Evolutionary conservation across 352 stramenopile species (phyloP).

Genomic region (Elongisporangium anandrum): DNA sequence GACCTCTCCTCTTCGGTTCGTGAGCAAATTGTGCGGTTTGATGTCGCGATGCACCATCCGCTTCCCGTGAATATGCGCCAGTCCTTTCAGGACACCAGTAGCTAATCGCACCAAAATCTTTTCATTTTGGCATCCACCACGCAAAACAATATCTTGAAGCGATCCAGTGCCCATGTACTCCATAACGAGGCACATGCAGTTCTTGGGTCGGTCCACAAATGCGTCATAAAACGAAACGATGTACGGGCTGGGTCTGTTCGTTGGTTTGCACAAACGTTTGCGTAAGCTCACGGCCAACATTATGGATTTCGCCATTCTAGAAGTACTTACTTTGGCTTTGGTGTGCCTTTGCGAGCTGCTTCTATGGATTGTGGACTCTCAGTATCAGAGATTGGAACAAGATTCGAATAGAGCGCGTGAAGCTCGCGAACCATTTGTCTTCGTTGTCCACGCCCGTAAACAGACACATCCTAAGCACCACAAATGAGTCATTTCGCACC

Average conservation of each 20-base stretch:
- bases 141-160: slow-evolving; percentile 86
- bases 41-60: slow-evolving; percentile 91
- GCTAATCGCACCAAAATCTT: slow-evolving; percentile 73
- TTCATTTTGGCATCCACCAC: slow-evolving; percentile 80
- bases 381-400: slow-evolving; percentile 67
- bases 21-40: slow-evolving; percentile 89
- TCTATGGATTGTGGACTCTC: slow-evolving; percentile 19
- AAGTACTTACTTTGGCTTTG: slow-evolving; percentile 34
- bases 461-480: slow-evolving; percentile 62
- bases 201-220: slow-evolving; percentile 87
- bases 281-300: neutral
- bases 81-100: slow-evolving; percentile 62
- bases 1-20: slow-evolving; percentile 80
- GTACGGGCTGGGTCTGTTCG: slow-evolving; percentile 67
- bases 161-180: slow-evolving; percentile 92
- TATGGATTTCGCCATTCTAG: neutral
- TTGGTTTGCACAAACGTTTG: neutral
- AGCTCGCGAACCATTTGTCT: slow-evolving; percentile 90
- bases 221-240: slow-evolving; percentile 92
- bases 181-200: slow-evolving; percentile 89
- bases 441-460: slow-evolving; percentile 80
- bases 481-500: slow-evolving; percentile 5
- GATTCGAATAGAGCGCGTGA: slow-evolving; percentile 86
- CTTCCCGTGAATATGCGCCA: slow-evolving; percentile 87
- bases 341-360: slow-evolving; percentile 17